Conservation (phyloP, 305 asterid genomes). For the Solanum aculeatissimum region DNA sequence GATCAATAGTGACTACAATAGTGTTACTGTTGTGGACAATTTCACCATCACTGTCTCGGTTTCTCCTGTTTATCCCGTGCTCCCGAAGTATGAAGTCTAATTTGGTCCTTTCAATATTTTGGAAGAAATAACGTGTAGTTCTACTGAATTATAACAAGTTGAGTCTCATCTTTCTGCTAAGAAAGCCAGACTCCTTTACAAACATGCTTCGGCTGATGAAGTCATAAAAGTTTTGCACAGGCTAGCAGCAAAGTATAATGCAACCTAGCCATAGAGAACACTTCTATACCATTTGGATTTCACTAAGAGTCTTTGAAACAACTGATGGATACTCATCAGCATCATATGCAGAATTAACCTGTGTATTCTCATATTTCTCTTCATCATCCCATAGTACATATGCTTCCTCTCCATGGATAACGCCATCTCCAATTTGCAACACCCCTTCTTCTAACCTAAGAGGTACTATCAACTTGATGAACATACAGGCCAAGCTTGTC, state of each 20-base stretch:
- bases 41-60: not conserved
- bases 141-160: not conserved
- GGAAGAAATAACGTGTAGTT: not conserved
- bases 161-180: not conserved
- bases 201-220: not conserved
- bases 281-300: conserved; percentile 20
- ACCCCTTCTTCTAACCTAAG: conserved; percentile 31
- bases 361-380: conserved; percentile 18
- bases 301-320: conserved; percentile 17
- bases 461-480: conserved; percentile 21
- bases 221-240: not conserved
- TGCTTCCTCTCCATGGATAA: conserved; percentile 42
- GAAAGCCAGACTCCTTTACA: not conserved
- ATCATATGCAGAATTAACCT: conserved; percentile 28
- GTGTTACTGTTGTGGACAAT: not conserved
- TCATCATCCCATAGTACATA: conserved; percentile 21
- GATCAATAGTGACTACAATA: not conserved
- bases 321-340: conserved; percentile 37
- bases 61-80: not conserved
- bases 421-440: conserved; percentile 26
- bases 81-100: not conserved
- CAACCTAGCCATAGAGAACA: not conserved
- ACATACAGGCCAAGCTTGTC: conserved; percentile 29
- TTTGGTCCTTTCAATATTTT: not conserved
- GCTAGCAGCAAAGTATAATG: not conserved